Evolutionary conservation across 306 rosid genomes (phyloP).

Genomic region (Erythrophleum fordii): DNA sequence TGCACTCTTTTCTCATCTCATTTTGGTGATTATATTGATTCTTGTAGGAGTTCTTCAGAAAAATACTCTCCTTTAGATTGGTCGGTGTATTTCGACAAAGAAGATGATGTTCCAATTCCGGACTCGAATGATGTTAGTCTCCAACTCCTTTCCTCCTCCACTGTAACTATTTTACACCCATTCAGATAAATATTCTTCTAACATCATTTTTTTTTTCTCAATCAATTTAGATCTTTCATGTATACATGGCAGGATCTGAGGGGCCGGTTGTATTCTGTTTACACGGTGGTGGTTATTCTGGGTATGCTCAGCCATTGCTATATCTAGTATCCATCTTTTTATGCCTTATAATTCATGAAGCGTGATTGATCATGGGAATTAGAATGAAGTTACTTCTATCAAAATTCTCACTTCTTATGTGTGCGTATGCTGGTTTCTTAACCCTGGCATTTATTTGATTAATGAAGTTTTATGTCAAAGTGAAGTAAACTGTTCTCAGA

Average conservation of each 20-base stretch:
- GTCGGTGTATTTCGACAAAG: slow-evolving; percentile 70
- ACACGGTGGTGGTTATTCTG: slow-evolving; percentile 96
- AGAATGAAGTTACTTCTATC: background rate
- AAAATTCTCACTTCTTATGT: background rate
- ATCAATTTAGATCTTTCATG: slow-evolving; percentile 85
- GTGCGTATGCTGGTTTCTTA: slow-evolving; percentile 2
- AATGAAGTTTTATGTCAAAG: background rate
- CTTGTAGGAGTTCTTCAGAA: slow-evolving; percentile 60
- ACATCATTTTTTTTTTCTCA: slow-evolving; percentile 2
- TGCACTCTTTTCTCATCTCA: background rate
- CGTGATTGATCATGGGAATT: background rate
- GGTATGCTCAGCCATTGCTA: slow-evolving; percentile 56
- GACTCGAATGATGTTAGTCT: slow-evolving; percentile 68
- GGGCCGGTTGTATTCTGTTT: slow-evolving; percentile 94
- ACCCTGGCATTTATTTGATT: background rate
- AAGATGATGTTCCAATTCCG: slow-evolving; percentile 70
- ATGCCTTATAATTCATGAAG: background rate
- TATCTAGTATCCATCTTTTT: background rate
- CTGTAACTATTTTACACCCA: background rate
- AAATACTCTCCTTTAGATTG: slow-evolving; percentile 76
- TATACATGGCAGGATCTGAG: slow-evolving; percentile 91
- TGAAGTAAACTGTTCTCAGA: background rate
- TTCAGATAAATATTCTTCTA: slow-evolving; percentile 13
- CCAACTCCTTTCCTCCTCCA: background rate
- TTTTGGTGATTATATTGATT: background rate